Percentiles rank a stretch among this genome's conserved stretches.
Evolutionary conservation across 2,329 filamentous ascomycete genomes (phyloP).

Genomic region (Diaporthe vexans): DNA sequence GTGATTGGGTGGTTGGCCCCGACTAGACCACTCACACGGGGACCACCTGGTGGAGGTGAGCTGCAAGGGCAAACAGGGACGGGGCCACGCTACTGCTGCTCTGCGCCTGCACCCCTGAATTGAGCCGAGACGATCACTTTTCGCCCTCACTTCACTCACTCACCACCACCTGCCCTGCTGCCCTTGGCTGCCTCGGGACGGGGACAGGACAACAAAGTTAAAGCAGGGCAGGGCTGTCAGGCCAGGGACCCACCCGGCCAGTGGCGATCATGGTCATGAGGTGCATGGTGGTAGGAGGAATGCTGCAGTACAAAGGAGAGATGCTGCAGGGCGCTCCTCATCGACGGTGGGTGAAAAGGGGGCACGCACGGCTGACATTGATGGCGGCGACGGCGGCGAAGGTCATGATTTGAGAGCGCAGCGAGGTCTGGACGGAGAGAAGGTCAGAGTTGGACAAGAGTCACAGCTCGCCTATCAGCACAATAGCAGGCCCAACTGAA

Average conservation of each 20-base stretch:
- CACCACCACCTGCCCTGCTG: not conserved
- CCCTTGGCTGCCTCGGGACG: constrained; percentile 6
- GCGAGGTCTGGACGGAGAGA: not conserved
- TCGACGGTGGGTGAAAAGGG: not conserved
- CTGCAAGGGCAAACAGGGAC: constrained; percentile 34
- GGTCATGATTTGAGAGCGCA: not conserved
- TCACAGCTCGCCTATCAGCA: constrained; percentile 18
- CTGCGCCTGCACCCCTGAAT: constrained; percentile 27
- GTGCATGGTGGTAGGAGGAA: constrained; percentile 16
- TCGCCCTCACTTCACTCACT: not conserved
- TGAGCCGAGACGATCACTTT: constrained; percentile 23
- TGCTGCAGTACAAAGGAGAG: constrained; percentile 16
- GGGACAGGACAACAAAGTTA: not conserved
- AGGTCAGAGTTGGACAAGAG: not conserved
- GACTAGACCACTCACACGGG: not conserved
- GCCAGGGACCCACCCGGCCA: not conserved
- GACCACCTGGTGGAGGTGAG: constrained; percentile 25
- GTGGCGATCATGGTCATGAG: constrained; percentile 26
- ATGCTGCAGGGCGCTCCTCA: constrained; percentile 9
- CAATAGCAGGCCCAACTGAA: not conserved
- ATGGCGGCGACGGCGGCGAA: constrained; percentile 15
- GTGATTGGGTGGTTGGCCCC: constrained; percentile 2
- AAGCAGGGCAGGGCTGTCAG: not conserved
- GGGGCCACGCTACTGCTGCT: constrained; percentile 24
- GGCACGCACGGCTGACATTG: not conserved